phyloP scores from a whole-genome alignment of 768 basidiomycete species.

The Lyophyllum decastes region DNA sequence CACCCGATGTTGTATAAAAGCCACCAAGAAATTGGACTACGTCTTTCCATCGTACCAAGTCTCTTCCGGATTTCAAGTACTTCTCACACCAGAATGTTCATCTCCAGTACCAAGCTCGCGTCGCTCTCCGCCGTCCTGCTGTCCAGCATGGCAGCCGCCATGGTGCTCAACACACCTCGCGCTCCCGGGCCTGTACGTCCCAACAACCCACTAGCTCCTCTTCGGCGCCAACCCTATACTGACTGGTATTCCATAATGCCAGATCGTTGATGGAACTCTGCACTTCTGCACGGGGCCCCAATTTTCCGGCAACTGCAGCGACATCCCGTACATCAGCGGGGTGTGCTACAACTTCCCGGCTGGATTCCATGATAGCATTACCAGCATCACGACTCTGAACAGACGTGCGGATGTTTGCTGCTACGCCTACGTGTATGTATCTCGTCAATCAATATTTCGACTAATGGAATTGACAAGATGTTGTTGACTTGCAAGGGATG shows the following conservation, averaged over 20 bases:
- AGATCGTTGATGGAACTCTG: not conserved
- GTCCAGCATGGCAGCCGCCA: not conserved
- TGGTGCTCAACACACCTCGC: not conserved
- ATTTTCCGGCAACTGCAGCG: slow-evolving; percentile 11
- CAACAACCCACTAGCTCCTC: too few relatives aligned
- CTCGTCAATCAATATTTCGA: too few relatives aligned
- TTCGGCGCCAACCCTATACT: not conserved
- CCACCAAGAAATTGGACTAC: not conserved
- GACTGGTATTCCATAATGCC: too few relatives aligned
- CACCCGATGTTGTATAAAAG: not conserved
- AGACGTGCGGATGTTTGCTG: slow-evolving; percentile 3
- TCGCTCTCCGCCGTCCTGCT: not conserved
- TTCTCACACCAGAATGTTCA: not conserved
- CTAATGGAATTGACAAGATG: too few relatives aligned
- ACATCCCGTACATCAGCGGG: slow-evolving; percentile 8
- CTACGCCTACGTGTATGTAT: slow-evolving; percentile 1
- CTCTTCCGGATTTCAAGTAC: not conserved
- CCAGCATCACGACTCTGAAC: slow-evolving; percentile 2
- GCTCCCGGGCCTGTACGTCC: not conserved
- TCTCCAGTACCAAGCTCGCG: slow-evolving; percentile 1
- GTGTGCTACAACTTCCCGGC: slow-evolving; percentile 7
- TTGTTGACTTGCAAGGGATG: not conserved
- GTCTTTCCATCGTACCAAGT: not conserved
- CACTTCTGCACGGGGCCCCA: slow-evolving; percentile 9
- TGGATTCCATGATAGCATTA: slow-evolving; percentile 5